Base-by-base conservation (phyloP, 208 protist species). In the Porcisia hertigi region DNA sequence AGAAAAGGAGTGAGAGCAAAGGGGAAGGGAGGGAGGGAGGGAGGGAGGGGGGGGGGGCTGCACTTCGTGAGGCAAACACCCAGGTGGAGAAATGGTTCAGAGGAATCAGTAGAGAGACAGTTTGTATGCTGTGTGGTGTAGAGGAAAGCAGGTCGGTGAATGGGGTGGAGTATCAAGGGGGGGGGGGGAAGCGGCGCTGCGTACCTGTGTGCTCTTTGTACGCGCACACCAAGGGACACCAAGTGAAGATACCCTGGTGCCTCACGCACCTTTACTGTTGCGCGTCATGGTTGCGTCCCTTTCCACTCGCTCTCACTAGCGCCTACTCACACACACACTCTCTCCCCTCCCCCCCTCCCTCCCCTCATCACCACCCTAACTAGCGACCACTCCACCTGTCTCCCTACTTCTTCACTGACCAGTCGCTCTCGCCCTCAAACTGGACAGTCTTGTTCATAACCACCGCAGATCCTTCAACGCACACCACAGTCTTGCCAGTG, bases 341-440 rank as follows among this genome's bases (percentile, higher is more conserved):
- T 8, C 30, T 25, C 34, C 16, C 1, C 18, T 34, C 0, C 1
- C 18, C 62, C 0, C 65, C n/a, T 18, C 25, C 16, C 34, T 9
- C 45, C 45, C 47, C 0, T 12, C 62, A 0, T 14, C 34, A 36
- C 47, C 47, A 34, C 45, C 47, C 47, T 12, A 52, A 12, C 47
- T 12, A 52, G 47, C 47, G 47, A 0, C 1, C 47, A 52, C 47
- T 23, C 39, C n/a, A 1, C 53, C 53, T 30, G 72, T 14, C 25
- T 62, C 58, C 23, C 67, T 81, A 86, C 67, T 80, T 81, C 53
- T 71, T 54, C 39, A 88, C 70, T 3, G 79, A 92, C 90, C 91
- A 96, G 58, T 88, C 87, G 62, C 90, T 96, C 63, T 94, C 91
- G 14, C 91, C 91, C 71, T 96, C 91, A 73, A 96, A 96, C 39